phyloP scores from a whole-genome alignment of 257 asterid species.

The Verbena officinalis region DNA sequence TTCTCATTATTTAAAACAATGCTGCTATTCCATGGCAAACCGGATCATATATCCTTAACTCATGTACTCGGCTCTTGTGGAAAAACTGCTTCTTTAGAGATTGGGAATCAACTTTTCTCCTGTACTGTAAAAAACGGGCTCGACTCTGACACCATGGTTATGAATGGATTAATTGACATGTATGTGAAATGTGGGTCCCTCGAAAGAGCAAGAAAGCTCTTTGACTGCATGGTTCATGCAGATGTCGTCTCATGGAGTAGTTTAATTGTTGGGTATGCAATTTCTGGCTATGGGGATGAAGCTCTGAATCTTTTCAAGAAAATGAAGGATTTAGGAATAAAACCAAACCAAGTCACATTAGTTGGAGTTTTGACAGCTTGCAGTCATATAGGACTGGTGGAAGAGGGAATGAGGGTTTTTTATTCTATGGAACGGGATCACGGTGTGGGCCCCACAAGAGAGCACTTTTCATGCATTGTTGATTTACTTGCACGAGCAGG shows the following conservation, averaged over 20 bases:
- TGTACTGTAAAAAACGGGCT: slow-evolving; percentile 51
- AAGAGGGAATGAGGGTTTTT: slow-evolving; percentile 70
- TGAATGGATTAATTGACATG: slow-evolving; percentile 68
- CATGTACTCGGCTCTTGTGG: slow-evolving; percentile 63
- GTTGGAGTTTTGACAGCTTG: slow-evolving; percentile 86
- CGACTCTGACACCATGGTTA: slow-evolving; percentile 42
- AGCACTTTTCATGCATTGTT: slow-evolving; percentile 68
- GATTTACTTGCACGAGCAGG: slow-evolving; percentile 78
- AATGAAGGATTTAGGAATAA: slow-evolving; percentile 55
- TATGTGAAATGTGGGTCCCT: slow-evolving; percentile 79
- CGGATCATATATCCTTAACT: slow-evolving; percentile 56
- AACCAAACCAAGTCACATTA: slow-evolving; percentile 70
- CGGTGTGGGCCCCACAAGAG: slow-evolving; percentile 61
- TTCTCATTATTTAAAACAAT: slow-evolving; percentile 53
- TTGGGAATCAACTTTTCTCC: slow-evolving; percentile 56
- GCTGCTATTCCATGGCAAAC: slow-evolving; percentile 48
- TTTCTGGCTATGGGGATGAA: slow-evolving; percentile 62
- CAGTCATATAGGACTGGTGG: slow-evolving; percentile 73
- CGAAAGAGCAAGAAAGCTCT: slow-evolving; percentile 50
- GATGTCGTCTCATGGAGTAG: slow-evolving; percentile 74
- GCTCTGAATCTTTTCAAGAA: slow-evolving; percentile 53
- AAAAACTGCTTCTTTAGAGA: slow-evolving; percentile 53
- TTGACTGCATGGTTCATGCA: slow-evolving; percentile 43
- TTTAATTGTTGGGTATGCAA: slow-evolving; percentile 74
- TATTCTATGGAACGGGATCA: slow-evolving; percentile 56